A percentile compares a stretch with the other conserved stretches of the same genome.
Conservation (phyloP, 352 stramenopile genomes). For the Pythium angustatum region DNA sequence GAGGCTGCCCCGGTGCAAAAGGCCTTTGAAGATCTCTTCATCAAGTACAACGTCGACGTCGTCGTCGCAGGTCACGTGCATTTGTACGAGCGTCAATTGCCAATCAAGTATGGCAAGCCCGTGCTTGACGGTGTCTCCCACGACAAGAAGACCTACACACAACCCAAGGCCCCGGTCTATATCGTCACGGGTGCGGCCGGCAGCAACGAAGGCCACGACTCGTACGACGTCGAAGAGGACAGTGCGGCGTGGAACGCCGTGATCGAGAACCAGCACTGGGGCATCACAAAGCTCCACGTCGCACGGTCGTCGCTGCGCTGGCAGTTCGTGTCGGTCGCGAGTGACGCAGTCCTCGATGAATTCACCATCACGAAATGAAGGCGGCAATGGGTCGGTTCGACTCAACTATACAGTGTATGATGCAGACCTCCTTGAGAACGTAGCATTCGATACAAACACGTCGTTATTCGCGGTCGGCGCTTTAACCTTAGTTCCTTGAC, state of each 20-base stretch:
- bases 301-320: conserved; percentile 20
- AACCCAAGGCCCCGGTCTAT: conserved; percentile 64
- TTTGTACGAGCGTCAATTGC: conserved; percentile 78
- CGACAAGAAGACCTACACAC: conserved; percentile 56
- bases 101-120: conserved; percentile 43
- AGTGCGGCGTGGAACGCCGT: conserved; percentile 20
- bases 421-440: too few relatives aligned
- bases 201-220: conserved; percentile 37
- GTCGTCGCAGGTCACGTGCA: conserved; percentile 86
- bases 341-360: conserved; percentile 19
- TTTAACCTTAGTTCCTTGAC: too few relatives aligned
- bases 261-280: conserved; percentile 23
- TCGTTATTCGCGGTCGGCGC: too few relatives aligned
- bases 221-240: conserved; percentile 12
- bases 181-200: conserved; percentile 62
- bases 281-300: conserved; percentile 26
- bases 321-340: conserved; percentile 21
- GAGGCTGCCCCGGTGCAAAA: conserved; percentile 36
- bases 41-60: conserved; percentile 66
- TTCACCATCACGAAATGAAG: conserved; percentile 27
- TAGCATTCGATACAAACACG: too few relatives aligned
- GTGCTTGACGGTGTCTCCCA: conserved; percentile 49
- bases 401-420: too few relatives aligned
- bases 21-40: conserved; percentile 58
- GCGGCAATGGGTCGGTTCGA: too few relatives aligned